These are phyloP conservation scores for Monascus purpureus DNA, from an alignment of 495 filamentous ascomycete genomes.

Conservation along the genomic window DNA sequence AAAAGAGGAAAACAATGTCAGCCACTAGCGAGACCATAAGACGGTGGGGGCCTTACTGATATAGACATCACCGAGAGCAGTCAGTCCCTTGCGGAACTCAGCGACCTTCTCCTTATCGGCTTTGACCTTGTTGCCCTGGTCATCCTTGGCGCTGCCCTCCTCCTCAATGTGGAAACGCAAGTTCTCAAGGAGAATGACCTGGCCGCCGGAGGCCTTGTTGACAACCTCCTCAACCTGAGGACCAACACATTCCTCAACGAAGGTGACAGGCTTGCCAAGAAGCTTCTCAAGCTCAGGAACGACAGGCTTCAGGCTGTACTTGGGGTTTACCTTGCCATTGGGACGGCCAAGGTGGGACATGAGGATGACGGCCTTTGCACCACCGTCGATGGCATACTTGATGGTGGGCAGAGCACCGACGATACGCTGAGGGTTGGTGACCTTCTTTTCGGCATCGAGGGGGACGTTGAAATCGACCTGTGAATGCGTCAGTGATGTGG, in stretches of 20 bases:
- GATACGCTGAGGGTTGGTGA: slow-evolving; percentile 97
- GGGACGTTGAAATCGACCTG: slow-evolving; percentile 99
- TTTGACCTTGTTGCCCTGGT: slow-evolving; percentile 92
- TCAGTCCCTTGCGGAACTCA: slow-evolving; percentile 88
- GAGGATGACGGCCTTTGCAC: slow-evolving; percentile 87
- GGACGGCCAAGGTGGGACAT: slow-evolving; percentile 99
- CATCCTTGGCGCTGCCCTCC: slow-evolving; percentile 87
- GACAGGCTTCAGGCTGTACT: slow-evolving; percentile 91
- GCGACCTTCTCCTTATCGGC: slow-evolving; percentile 85
- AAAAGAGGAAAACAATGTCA: slow-evolving; percentile 8
- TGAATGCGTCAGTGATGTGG: slow-evolving; percentile 1
- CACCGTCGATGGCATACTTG: slow-evolving; percentile 90
- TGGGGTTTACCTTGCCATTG: slow-evolving; percentile 73
- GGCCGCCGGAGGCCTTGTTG: slow-evolving; percentile 66
- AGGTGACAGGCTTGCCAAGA: slow-evolving; percentile 66
- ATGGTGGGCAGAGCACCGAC: slow-evolving; percentile 95
- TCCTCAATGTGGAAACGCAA: slow-evolving; percentile 95
- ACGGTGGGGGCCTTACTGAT: slow-evolving; percentile 94
- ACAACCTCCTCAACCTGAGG: slow-evolving; percentile 78
- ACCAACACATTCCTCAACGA: slow-evolving; percentile 86
- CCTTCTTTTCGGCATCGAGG: slow-evolving; percentile 76
- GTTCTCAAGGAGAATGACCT: slow-evolving; percentile 90
- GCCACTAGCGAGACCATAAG: too few species aligned
- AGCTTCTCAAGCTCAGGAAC: slow-evolving; percentile 84
- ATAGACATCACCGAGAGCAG: slow-evolving; percentile 88